Evolutionary conservation across 2,329 filamentous ascomycete genomes (phyloP).

Genomic region (Ceratocystis variospora): DNA sequence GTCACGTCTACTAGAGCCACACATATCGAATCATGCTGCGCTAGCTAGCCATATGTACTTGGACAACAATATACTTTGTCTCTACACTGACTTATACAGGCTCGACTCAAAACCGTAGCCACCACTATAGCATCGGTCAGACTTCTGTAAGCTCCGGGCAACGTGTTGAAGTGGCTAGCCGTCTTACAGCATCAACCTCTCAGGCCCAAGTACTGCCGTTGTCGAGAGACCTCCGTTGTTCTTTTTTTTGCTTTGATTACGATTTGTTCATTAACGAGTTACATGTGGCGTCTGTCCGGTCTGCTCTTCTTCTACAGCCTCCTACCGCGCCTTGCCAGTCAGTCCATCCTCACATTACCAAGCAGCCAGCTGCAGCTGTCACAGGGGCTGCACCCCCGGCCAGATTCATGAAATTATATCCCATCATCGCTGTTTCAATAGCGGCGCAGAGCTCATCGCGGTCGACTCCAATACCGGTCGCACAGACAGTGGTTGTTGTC

Average conservation of each 20-base stretch:
- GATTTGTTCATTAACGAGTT: no score
- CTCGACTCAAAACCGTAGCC: no score
- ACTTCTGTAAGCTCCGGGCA: background rate
- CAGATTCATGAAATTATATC: constrained; percentile 15
- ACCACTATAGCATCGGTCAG: no score
- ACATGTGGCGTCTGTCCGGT: background rate
- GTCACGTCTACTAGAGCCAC: no score
- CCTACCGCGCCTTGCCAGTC: background rate
- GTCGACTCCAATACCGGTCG: background rate
- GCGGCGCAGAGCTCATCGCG: constrained; percentile 7
- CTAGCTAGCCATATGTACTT: no score
- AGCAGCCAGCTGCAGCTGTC: constrained; percentile 13
- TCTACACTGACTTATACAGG: no score
- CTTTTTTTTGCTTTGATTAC: background rate
- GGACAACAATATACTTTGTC: no score
- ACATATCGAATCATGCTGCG: no score
- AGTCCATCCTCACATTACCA: constrained; percentile 11
- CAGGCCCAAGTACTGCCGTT: constrained; percentile 14
- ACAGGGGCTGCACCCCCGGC: constrained; percentile 13
- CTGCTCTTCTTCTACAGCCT: no score
- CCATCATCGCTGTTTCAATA: constrained; percentile 16
- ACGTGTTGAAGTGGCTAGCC: constrained; percentile 15
- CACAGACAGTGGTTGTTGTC: background rate
- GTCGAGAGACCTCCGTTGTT: background rate
- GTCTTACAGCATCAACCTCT: constrained; percentile 9